Evolutionary conservation across 2,329 filamentous ascomycete species (phyloP), one percentile per base, ranked within the genome.

Genomic region (Ophiosphaerella korrae): DNA sequence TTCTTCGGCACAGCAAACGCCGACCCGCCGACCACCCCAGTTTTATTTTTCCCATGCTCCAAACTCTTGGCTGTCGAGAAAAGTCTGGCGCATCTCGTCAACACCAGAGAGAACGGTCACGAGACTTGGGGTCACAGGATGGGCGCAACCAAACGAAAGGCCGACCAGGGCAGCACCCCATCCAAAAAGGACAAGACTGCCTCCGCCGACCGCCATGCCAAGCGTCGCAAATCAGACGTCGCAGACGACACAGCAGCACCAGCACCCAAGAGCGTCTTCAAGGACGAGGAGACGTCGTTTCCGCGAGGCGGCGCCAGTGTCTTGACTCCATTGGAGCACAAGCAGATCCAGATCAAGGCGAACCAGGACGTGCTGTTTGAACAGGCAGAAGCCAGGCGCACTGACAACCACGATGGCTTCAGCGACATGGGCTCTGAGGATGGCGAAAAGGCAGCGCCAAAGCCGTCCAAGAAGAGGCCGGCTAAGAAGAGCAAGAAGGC

Each of bases 271-370:
- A 81, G 79, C 18, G 73, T 84, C 14, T 70, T 86, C 62, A 79
- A 79, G 72, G 88, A 94, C 60, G 94, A 97, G 60, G 94, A 97
- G 70, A 87, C 87, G 31, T 82, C 93, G 38, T 99, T 99, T 67
- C 93, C 94, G 61, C 86, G 94, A 81, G 94, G 94, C 48, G 95
- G 94, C 37, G 93, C 86, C 45, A 95, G 90, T 69, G 82, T 96
- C 45, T 78, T 99, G 70, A 97, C 94, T 2, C 92, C 94, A 16
- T 80, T 99, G 44, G 94, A 99, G 74, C 89, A 95, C 71, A 97
- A 96, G 77, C 91, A 97, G 75, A 97, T 99, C 57, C 88, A 94
- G 66, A 88, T 95, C 51, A 89, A 97, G 75, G 94, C 94, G 39
- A 94, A 89, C 69, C 87, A 88, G 64, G 94, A 99, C 79, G 94